Evolutionary conservation across 345 rosid genomes (phyloP), one percentile per base, ranked within the genome.

Genomic region (Bretschneidera sinensis): DNA sequence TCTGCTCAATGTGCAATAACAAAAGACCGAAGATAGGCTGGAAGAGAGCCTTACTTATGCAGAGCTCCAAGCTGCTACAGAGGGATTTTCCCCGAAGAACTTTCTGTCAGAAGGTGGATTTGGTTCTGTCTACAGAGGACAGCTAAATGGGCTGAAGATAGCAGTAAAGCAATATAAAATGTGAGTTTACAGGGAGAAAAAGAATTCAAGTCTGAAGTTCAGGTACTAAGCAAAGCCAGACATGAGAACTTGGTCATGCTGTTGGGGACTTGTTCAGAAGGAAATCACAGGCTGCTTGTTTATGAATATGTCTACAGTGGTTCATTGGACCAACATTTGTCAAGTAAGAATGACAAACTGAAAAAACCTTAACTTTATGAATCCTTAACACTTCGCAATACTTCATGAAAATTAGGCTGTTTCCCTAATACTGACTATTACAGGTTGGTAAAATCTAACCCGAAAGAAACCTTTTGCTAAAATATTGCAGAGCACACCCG

Each of bases 31-130:
- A 68, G 72, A 53, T 81, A 13, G 79, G 81, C 55, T 79, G 79
- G 81, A 74, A 48, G 51, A 71, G 77, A 81, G 75, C 71, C 83
- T 86, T 78, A 78, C 65, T 19, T 83, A 58, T 21, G 74, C 79
- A 0, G 92, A 78, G 71, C 78, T 86, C 17, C 78, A 69, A 18
- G 76, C 79, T 14, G 85, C 89, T 0, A 86, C 92, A 7, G 75
- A 74, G 11, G 85, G 85, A 28, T 86, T 86, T 75, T 20, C 68
- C 9, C 45, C 0, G 0, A 65, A 43, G 49, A 83, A 83, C 48
- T 86, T 70, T 71, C 57, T 86, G 15, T 81, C 87, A 2, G 84
- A 83, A 76, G 89, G 89, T 4, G 92, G 85, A n/a, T 86, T 81
- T 55, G 89, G 92, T 22, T 76, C 75, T 21, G 92, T 83, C 22